Base-by-base conservation (phyloP, 306 rosid genomes). In the Gleditsia sinensis region DNA sequence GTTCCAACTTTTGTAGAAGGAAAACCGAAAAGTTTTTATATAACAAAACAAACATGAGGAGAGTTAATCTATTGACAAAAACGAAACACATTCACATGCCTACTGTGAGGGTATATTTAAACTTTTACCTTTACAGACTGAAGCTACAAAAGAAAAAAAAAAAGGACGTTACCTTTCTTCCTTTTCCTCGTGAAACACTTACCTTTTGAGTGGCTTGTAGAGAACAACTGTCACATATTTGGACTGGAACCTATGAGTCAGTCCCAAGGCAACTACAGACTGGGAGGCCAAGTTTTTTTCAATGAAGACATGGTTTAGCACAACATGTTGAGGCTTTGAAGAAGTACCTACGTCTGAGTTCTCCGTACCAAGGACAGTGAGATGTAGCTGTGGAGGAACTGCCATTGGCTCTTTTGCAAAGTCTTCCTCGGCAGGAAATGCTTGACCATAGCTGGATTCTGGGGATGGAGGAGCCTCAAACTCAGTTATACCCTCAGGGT, bases 171-270 rank as follows among this genome's bases (percentile, higher is more conserved):
- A 63, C 71, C 72, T 28, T 67, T 45, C 40, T 25, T 67, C 40
- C 14, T 45, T 46, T 9, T 28, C 3, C 43, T 46, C 1, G 3
- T 49, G 68, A 21, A 9, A 63, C 45, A 39, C 72, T 77, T 79
- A 90, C 83, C 94, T 87, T 80, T 80, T 82, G 77, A 89, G 90
- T 19, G 98, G 92, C 86, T 90, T 93, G 83, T 89, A 91, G 82
- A 93, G 98, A 83, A 90, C 96, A 49, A 93, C 93, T 0, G 98
- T 93, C 56, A 93, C 98, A 57, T 90, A 93, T 81, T 93, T 93
- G 30, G 98, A 89, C 78, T 83, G 82, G 74, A 87, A 91, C 80
- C 98, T 87, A 84, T 93, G 96, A 58, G 97, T 93, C 58, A 91
- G 78, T 61, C 98, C 98, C 86, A 93, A 53, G 50, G 98, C 93